Evolutionary conservation across 2,329 filamentous ascomycete species (phyloP), one percentile per base, ranked within the genome.

Genomic region (Phialocephala subalpina): DNA sequence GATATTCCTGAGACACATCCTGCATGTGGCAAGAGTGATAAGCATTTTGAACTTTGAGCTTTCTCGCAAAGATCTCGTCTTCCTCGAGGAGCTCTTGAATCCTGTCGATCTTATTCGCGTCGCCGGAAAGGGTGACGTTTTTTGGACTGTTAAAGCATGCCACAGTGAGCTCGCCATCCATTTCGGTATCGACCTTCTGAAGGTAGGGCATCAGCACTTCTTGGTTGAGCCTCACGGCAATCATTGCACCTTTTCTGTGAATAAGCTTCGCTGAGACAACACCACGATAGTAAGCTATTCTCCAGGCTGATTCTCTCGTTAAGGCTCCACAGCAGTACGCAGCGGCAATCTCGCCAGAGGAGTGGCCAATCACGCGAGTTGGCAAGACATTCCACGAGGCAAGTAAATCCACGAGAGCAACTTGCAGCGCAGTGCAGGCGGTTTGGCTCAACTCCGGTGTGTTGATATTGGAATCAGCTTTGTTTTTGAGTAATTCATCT

Each of bases 211-310:
- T 18, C 0, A 58, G 63, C 9, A 6, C 75, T 58, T 36, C 69
- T 71, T 6, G 73, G 72, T 22, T n/a, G 3, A 71, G 53, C 38
- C 69, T 85, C 1, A 86, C 82, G 0, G 85, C 85, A 70, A 86
- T 78, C 86, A 88, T 88, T 14, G 80, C 76, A 0, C 85, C 85
- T 38, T 9, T 8, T 7, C 22, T 66, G 47, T 20, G 58, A 64
- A 8, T 33, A 4, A 62, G 42, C 67, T 69, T 29, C 36, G 42
- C 53, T 4, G 64, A 20, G 25, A 64, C 58, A 14, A 64, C 18
- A 8, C 72, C 72, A 16, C 73, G 53, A 45, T 67, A 69, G 53
- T 69, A 73, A 1, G 72, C 66, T 25, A 72, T 61, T 29, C 62
- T 65, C 38, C 61, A 62, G 3, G 70, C 67, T 18, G 25, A 49